phyloP scores from a whole-genome alignment of 257 asterid species.

The Nicotiana attenuata region DNA sequence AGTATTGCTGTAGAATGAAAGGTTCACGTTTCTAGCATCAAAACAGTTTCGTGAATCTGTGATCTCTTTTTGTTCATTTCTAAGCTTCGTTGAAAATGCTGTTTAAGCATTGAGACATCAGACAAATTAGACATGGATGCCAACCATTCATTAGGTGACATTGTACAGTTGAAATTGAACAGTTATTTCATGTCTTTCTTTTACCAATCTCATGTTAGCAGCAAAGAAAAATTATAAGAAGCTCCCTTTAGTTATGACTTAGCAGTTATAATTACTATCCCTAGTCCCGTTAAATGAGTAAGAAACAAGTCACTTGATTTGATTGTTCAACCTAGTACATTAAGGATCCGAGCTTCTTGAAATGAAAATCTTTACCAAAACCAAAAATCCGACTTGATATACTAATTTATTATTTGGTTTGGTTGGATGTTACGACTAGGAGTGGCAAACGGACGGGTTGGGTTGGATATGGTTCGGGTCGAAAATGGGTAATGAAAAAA shows the following conservation, averaged over 20 bases:
- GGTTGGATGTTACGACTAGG: not conserved
- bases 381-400: not conserved
- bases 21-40: not conserved
- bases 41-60: not conserved
- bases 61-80: constrained; percentile 3
- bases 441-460: too few species aligned
- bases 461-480: too few species aligned
- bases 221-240: not conserved
- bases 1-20: not conserved
- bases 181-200: not conserved
- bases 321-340: not conserved
- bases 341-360: not conserved
- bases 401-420: not conserved
- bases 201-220: not conserved
- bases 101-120: not conserved
- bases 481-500: too few species aligned
- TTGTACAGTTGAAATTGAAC: not conserved
- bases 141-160: not conserved
- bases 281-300: too few species aligned
- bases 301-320: not conserved
- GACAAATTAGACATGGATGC: not conserved
- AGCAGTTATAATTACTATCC: too few species aligned
- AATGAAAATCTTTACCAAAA: not conserved
- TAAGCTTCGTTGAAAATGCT: not conserved
- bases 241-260: not conserved